Base-by-base conservation (phyloP, 768 basidiomycete genomes). In the Boletus huronensis region DNA sequence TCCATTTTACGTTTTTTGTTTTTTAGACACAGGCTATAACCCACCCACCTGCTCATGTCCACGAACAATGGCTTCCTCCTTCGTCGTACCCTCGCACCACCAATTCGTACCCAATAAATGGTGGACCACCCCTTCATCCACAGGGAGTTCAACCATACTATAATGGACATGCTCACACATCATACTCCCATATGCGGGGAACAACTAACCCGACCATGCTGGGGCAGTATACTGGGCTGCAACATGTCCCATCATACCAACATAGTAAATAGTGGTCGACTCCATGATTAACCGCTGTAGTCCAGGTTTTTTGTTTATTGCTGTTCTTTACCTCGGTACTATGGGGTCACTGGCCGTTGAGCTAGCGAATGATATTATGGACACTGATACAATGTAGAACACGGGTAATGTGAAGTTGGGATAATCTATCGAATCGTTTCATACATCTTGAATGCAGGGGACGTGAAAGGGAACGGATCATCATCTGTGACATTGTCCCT, bases 401-500 rank as follows among this genome's bases (percentile, higher is more conserved):
- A 61, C 31, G 52, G 55, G 46, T 66, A 68, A 69, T 70, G 47
- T 52, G 50, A 21, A 39, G 52, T 57, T 59, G 46, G 59, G 42
- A 50, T 55, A 51, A 57, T 57, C 54, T 70, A 94, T 53, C 92
- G 83, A 58, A 96, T 82, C 19, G 79, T 81, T 70, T 90, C 87
- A 63, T 87, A 90, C 82, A 89, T 84, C 63, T 78, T 88, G 77
- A 86, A 93, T 16, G 72, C 70, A 10, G 78, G 74, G 8, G 81
- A 78, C 26, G 74, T 75, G 70, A 89, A 95, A 4, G 83, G 80
- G 62, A 92, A 87, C 11, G 84, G 82, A 61, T 93, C 91, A 44
- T 85, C 87, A 48, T 84, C 77, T 25, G 75, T 64, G 10, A 72
- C 46, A 40, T 44, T 69, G n/a, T 82, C 79, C 64, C 79, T 79